Evolutionary conservation across 2,329 filamentous ascomycete genomes (phyloP), one percentile per base, ranked within the genome.

Genomic region (Polychaeton citri): DNA sequence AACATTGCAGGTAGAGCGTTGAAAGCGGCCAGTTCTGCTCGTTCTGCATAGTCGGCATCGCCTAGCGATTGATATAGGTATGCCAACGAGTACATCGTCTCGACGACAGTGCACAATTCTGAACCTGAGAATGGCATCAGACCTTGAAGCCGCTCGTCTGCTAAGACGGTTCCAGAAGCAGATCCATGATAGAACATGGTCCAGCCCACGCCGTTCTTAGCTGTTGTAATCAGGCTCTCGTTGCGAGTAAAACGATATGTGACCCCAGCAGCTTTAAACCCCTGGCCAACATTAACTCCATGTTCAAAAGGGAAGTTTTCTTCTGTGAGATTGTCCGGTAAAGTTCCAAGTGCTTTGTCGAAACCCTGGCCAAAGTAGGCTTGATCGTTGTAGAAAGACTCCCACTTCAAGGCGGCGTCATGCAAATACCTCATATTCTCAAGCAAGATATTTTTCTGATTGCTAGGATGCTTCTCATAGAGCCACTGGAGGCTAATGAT

Each of bases 1-100:
- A 72, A 47, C 42, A 64, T 64, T 3, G 60, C 66, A 1, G 71
- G 70, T 3, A 74, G 49, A 2, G 69, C 66, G 42, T 74, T 75
- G 57, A 71, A 74, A 3, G 69, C 66, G 6, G 65, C 59, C 7
- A 61, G 50, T 43, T 75, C 71, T 6, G 61, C 59, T n/a, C 60
- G 54, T 44, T 74, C 70, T 2, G 70, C 71, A 41, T 65, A 69
- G 10, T 53, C 42, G 19, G 58, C 57, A 35, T 62, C 58, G 1
- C 68, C 68, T 3, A 69, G 43, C 3, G 61, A 53, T 33, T 65
- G 63, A 45, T 71, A 71, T n/a, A 69, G 53, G 38, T 69, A 71
- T 19, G 55, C 59, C 16, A 69, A 49, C 0, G 66, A 70, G 50
- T 63, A 71, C 48, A 69, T 68, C 0, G 61, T 61, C 47, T 72